phyloP scores from a whole-genome alignment of 2,329 filamentous ascomycete genomes.

The Colletotrichum sp. region DNA sequence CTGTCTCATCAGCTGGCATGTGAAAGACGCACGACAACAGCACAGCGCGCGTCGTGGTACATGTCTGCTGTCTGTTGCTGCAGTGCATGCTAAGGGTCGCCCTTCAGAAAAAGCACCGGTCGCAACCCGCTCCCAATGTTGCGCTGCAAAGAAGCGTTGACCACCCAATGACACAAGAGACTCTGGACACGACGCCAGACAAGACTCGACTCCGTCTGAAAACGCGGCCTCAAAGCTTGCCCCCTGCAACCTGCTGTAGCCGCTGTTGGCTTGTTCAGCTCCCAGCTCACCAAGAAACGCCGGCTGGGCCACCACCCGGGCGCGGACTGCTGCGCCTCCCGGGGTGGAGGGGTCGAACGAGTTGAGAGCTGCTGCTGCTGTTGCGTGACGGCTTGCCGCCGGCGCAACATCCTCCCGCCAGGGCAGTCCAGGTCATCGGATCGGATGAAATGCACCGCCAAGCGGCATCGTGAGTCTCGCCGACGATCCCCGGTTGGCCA shows the following conservation, averaged over 20 bases:
- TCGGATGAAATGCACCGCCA: constrained; percentile 16
- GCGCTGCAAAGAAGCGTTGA: background rate
- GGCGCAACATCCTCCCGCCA: constrained; percentile 19
- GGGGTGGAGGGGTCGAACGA: background rate
- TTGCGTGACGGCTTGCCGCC: background rate
- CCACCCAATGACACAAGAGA: background rate
- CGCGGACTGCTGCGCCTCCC: constrained; percentile 3
- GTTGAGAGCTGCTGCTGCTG: background rate
- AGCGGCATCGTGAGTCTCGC: constrained; percentile 3
- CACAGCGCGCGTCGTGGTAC: background rate
- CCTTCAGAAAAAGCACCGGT: background rate
- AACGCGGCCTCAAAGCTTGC: background rate
- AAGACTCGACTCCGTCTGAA: background rate
- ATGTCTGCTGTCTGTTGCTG: background rate
- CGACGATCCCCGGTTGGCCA: background rate
- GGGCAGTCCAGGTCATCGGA: background rate
- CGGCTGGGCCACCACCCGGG: background rate
- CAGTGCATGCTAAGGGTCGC: background rate
- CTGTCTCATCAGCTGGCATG: background rate
- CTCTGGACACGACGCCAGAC: background rate
- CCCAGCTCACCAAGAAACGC: background rate
- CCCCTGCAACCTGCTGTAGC: background rate
- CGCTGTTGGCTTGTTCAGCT: background rate
- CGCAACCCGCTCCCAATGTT: background rate
- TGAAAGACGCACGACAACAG: background rate